Base-by-base conservation (phyloP, 78 protist genomes). In the Tieghemostelium lacteum region DNA sequence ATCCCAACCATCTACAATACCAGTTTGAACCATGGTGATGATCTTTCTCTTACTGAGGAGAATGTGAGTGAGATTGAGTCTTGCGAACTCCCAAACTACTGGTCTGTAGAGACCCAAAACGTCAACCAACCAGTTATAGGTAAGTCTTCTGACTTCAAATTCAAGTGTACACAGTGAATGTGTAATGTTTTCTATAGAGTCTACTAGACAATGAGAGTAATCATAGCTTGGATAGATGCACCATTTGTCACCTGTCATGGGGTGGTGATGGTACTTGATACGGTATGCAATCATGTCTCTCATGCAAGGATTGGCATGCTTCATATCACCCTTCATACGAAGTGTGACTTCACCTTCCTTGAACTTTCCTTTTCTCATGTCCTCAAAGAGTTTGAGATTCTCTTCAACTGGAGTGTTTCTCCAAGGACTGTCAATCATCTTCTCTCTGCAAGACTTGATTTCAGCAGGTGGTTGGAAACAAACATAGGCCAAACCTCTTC, bases 101-200 rank as follows among this genome's bases (percentile, higher is more conserved):
- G 99, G 99, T 80, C 96, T 92, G 97, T 96, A 97, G 61, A 94
- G 28, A 7, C 80, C 96, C 8, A 96, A 86, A 3, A 64, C 94
- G 65, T 97, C 94, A 45, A 98, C 73, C 36, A 98, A 93, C 99
- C 99, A 98, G 94, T 95, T 94, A 96, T 98, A 99, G 14, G 98
- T 61, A 34, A 92, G 97, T 2, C 97, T 78, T 34, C 96, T 69
- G 1, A 83, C 55, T 78, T 94, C 87, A 74, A 99, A 99, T 92
- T 99, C 99, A 64, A 98, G 80, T 14, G 99, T 98, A 96, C 99
- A 99, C 31, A 98, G 86, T 24, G 99, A 98, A 86, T 98, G 99
- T 5, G 99, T 97, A 76, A 99, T 97, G 95, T 97, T 85, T 92
- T 99, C 99, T 40, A 98, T 28, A 16, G 99, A 93, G 78, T 99